These are phyloP conservation scores for Kokia cookei DNA, from an alignment of 441 rosid genomes.

Conservation along the genomic window DNA sequence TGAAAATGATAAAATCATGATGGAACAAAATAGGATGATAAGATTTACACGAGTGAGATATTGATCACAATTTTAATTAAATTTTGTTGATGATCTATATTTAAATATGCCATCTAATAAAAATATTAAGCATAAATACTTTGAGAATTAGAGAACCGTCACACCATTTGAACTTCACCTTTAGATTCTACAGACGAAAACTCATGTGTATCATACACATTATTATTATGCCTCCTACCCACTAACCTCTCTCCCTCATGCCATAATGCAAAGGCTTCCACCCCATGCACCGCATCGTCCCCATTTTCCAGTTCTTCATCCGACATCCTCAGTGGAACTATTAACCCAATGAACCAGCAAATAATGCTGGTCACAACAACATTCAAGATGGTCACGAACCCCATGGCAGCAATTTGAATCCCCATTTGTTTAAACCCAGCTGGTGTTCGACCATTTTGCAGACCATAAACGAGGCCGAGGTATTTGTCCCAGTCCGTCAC, in stretches of 20 bases:
- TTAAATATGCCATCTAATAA: no score
- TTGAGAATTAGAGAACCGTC: not conserved
- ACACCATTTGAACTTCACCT: conserved; percentile 18
- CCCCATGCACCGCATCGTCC: conserved; percentile 36
- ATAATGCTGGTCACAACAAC: conserved; percentile 33
- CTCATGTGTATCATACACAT: conserved; percentile 22
- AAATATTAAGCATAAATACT: no score
- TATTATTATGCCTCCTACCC: conserved; percentile 15
- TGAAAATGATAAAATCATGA: no score
- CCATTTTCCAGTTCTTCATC: conserved; percentile 23
- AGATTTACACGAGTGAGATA: no score
- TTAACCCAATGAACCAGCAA: conserved; percentile 23
- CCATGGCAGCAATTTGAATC: conserved; percentile 24
- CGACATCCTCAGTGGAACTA: conserved; percentile 28
- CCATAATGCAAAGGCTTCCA: conserved; percentile 22
- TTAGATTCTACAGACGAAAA: conserved; percentile 5
- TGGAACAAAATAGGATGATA: no score
- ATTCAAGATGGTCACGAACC: conserved; percentile 30
- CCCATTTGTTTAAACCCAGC: conserved; percentile 36
- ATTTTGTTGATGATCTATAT: no score
- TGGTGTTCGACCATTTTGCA: conserved; percentile 10
- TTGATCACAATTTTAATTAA: no score
- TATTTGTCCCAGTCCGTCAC: conserved; percentile 35
- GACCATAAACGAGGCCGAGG: conserved; percentile 26
- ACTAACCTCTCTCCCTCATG: conserved; percentile 12